These are phyloP conservation scores for Ambrosia hybrid DNA, from an alignment of 140 eudicot species.

Conservation along the genomic window DNA sequence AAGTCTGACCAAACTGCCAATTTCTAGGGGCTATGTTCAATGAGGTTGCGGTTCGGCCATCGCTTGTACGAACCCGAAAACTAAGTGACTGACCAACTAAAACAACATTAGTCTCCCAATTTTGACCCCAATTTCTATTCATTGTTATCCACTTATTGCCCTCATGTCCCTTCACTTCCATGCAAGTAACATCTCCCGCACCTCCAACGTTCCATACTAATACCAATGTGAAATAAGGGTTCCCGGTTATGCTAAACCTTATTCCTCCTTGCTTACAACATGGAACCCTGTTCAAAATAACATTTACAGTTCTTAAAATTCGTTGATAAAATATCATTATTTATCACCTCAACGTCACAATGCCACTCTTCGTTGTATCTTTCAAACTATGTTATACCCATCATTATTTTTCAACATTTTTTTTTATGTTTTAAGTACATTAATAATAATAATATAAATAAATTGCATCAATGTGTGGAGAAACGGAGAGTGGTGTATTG, in stretches of 20 bases:
- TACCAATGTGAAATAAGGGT: conserved; percentile 44
- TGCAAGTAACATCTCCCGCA: conserved; percentile 48
- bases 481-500: too few relatives aligned
- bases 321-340: too few relatives aligned
- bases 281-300: conserved; percentile 39
- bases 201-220: conserved; percentile 61
- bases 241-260: conserved; percentile 42
- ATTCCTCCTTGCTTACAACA: conserved; percentile 51
- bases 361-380: too few relatives aligned
- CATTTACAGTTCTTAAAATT: neutral
- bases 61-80: conserved; percentile 54
- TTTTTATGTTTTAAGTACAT: too few relatives aligned
- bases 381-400: too few relatives aligned
- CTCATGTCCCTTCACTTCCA: conserved; percentile 45
- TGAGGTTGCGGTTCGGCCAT: conserved; percentile 38
- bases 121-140: conserved; percentile 68
- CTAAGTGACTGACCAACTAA: conserved; percentile 50
- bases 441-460: too few relatives aligned
- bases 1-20: conserved; percentile 74
- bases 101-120: conserved; percentile 46
- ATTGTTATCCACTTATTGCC: conserved; percentile 41
- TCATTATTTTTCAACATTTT: too few relatives aligned
- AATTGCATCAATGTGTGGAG: too few relatives aligned
- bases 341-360: neutral
- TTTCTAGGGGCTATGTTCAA: conserved; percentile 43